Base-by-base conservation (phyloP, 1,284 basidiomycete genomes). In the Porogramme epimiltina region DNA sequence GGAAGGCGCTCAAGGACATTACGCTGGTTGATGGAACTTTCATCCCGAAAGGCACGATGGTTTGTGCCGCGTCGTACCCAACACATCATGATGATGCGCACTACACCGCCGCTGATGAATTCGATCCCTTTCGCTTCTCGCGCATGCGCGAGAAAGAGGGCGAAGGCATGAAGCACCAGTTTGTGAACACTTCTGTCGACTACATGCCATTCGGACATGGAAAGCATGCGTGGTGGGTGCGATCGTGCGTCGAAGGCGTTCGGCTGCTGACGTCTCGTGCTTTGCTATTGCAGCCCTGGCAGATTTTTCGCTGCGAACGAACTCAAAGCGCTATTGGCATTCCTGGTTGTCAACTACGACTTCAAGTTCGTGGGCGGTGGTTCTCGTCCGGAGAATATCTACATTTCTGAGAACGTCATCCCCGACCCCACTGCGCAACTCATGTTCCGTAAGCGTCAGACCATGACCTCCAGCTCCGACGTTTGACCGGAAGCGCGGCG, bases 21-120 rank as follows among this genome's bases (percentile, higher is more conserved):
- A 68, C 64, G 3, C 73, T 79, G 52, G 69, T 72, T 13, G 69
- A 79, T 40, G 77, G 77, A 19, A 73, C 73, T 16, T 65, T 58
- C 11, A 61, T 79, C 50, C 73, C 75, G 13, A 58, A 62, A 11
- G 76, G 75, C 75, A 3, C 70, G 70, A 37, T 62, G 70, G 41
- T 60, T 66, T 31, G 36, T 25, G 45, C 45, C 2, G 34, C 40
- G 8, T 34, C 40, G 13, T 43, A 43, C 45, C 34, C 46, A 6
- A 49, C 45, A 6, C 57, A 61, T 28, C 33, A 36, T 28, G 57
- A 61, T 51, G 55, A 54, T 3, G 42, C 24, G n/a, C 20, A 42
- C 34, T 59, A 59, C 51, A 31, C 34, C 16, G 39, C 41, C 36
- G 36, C 54, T 6, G 19, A 11, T 24, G 43, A 11, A n/a, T 61